Evolutionary conservation across 1,139 yeast genomes (phyloP).

Genomic region (Yamadazyma blattariae): DNA sequence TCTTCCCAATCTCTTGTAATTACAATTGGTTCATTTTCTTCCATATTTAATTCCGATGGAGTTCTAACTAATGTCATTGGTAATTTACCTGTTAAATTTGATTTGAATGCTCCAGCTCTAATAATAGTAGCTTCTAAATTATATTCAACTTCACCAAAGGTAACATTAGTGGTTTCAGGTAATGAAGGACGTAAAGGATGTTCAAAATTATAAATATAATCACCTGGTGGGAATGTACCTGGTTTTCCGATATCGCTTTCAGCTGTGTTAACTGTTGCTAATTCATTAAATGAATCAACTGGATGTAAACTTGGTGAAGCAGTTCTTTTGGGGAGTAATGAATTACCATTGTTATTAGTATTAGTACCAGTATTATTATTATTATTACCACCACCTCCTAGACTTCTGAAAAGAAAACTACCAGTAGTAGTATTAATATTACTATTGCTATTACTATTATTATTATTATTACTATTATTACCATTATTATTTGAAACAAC

Average conservation of each 20-base stretch:
- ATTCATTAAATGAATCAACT: constrained; percentile 16
- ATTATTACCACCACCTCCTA: constrained; percentile 26
- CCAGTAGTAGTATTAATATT: constrained; percentile 12
- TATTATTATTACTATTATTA: constrained; percentile 20
- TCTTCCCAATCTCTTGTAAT: constrained; percentile 93
- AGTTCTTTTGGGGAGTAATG: constrained; percentile 25
- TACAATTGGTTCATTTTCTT: constrained; percentile 90
- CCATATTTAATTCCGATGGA: constrained; percentile 74
- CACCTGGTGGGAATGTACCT: constrained; percentile 64
- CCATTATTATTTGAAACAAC: background rate
- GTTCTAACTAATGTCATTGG: constrained; percentile 72
- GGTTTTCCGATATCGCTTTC: constrained; percentile 25
- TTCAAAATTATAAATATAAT: constrained; percentile 88
- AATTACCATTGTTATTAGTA: no score
- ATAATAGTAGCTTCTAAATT: constrained; percentile 64
- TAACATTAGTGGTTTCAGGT: constrained; percentile 77
- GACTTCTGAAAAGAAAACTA: constrained; percentile 20
- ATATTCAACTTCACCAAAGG: constrained; percentile 79
- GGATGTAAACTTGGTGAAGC: constrained; percentile 31
- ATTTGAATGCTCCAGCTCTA: constrained; percentile 81
- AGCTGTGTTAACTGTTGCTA: constrained; percentile 13
- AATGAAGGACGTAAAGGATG: constrained; percentile 78
- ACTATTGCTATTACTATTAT: no score
- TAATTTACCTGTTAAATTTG: constrained; percentile 61
- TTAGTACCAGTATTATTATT: no score